Evolutionary conservation across 805 yeast species (phyloP).

Genomic region (Hermanozyma aechmeae): DNA sequence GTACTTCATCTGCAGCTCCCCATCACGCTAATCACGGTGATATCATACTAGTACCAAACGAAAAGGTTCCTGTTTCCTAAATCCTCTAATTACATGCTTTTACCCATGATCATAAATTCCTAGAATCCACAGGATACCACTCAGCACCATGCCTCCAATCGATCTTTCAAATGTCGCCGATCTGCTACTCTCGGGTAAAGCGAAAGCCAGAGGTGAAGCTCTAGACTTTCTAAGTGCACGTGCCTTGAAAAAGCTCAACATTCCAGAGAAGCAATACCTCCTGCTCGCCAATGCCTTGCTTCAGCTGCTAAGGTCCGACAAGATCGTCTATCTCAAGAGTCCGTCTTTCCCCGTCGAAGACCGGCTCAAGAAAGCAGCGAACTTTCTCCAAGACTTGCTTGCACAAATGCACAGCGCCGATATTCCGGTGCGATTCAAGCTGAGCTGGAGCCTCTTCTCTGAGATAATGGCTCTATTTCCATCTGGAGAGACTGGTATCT

Average conservation of each 20-base stretch:
- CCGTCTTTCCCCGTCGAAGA: conserved; percentile 15
- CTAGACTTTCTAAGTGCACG: conserved; percentile 4
- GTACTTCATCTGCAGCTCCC: too few species aligned
- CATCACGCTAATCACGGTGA: too few species aligned
- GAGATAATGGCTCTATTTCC: background rate
- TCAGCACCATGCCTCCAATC: conserved; percentile 8
- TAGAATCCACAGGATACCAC: too few species aligned
- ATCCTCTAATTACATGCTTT: too few species aligned
- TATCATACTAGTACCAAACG: too few species aligned
- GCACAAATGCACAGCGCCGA: too few species aligned
- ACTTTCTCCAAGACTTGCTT: too few species aligned
- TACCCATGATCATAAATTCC: too few species aligned
- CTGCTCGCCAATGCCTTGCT: conserved; percentile 16
- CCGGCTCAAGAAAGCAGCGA: too few species aligned
- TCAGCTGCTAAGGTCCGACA: conserved; percentile 26
- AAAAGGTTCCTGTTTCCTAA: too few species aligned
- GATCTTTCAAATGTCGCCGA: conserved; percentile 8
- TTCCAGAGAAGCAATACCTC: conserved; percentile 14
- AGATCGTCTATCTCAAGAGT: conserved; percentile 14
- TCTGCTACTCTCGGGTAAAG: conserved; percentile 5
- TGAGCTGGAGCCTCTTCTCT: conserved; percentile 12
- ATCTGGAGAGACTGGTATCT: background rate
- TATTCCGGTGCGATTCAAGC: too few species aligned
- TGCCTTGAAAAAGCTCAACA: conserved; percentile 8
- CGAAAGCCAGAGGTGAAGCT: conserved; percentile 9